phyloP scores from a whole-genome alignment of 1,284 basidiomycete genomes.

The Cutaneotrichosporon daszewskae region DNA sequence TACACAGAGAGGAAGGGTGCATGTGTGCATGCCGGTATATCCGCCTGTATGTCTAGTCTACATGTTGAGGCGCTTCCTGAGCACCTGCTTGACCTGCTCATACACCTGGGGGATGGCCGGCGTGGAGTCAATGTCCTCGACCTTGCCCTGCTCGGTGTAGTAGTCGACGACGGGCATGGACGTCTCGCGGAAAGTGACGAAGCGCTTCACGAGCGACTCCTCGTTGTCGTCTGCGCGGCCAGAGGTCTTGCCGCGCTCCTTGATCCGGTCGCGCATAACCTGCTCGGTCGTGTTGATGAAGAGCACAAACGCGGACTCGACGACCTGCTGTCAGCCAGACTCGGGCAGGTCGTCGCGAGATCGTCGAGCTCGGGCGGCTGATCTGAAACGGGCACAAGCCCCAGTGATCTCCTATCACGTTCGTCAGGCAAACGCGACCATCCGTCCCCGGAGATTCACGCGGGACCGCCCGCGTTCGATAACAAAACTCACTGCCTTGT shows the following conservation, averaged over 20 bases:
- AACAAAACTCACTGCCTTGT: slow-evolving; percentile 63
- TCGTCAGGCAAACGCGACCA: too few relatives aligned
- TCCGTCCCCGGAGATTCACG: too few relatives aligned
- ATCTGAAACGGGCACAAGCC: not conserved
- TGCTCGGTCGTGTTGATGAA: slow-evolving; percentile 88
- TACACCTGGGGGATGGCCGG: slow-evolving; percentile 70
- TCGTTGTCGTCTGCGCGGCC: slow-evolving; percentile 94
- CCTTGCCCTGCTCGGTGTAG: slow-evolving; percentile 66
- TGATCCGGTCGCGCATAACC: slow-evolving; percentile 76
- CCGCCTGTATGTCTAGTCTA: too few relatives aligned
- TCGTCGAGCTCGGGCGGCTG: too few relatives aligned
- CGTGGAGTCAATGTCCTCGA: slow-evolving; percentile 75
- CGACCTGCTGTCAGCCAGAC: slow-evolving; percentile 58
- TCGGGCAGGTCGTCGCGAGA: too few relatives aligned
- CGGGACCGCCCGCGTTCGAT: too few relatives aligned
- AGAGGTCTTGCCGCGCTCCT: slow-evolving; percentile 87
- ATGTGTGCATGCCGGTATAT: too few relatives aligned
- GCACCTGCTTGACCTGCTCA: slow-evolving; percentile 55
- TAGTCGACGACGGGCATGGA: slow-evolving; percentile 96
- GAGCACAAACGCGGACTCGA: slow-evolving; percentile 70
- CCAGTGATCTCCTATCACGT: not conserved
- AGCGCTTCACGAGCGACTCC: slow-evolving; percentile 94
- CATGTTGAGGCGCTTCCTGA: slow-evolving; percentile 50
- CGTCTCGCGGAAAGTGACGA: slow-evolving; percentile 79
- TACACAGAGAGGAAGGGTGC: too few relatives aligned